phyloP scores from a whole-genome alignment of 1,284 basidiomycete species.

The Stereum hirsutum region DNA sequence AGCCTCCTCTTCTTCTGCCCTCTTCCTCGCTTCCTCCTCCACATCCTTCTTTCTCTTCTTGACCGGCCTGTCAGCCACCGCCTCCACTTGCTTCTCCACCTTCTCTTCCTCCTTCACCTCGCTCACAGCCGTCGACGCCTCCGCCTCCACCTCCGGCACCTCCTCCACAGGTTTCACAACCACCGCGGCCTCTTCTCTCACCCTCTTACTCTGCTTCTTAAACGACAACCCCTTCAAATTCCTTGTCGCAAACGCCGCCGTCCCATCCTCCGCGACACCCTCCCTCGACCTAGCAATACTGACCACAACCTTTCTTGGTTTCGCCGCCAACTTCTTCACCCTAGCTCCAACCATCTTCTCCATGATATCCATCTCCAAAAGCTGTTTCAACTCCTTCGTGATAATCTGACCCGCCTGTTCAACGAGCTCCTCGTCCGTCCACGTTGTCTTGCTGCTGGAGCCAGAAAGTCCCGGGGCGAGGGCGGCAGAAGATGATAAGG shows the following conservation, averaged over 20 bases:
- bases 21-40: conserved; percentile 17
- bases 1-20: conserved; percentile 25
- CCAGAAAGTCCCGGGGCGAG: too few relatives aligned
- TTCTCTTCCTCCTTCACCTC: conserved; percentile 11
- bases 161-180: conserved; percentile 14
- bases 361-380: conserved; percentile 64
- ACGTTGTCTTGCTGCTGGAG: conserved; percentile 42
- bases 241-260: conserved; percentile 7
- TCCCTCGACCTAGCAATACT: conserved; percentile 13
- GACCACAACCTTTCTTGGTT: conserved; percentile 31
- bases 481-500: conserved; percentile 17
- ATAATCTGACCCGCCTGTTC: conserved; percentile 54
- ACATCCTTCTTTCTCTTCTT: conserved; percentile 18
- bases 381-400: conserved; percentile 46
- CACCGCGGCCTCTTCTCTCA: conserved; percentile 19
- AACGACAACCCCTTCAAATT: conserved; percentile 61
- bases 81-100: conserved; percentile 13
- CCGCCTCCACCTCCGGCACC: conserved; percentile 18
- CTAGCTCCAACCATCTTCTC: conserved; percentile 54
- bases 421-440: conserved; percentile 52
- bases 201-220: conserved; percentile 48
- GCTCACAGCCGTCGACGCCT: conserved; percentile 12
- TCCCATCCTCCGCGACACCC: conserved; percentile 17
- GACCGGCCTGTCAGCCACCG: conserved; percentile 12
- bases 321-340: conserved; percentile 43